These are phyloP conservation scores for Termitomyces sp. DNA, from an alignment of 1,284 basidiomycete genomes.

Conservation along the genomic window DNA sequence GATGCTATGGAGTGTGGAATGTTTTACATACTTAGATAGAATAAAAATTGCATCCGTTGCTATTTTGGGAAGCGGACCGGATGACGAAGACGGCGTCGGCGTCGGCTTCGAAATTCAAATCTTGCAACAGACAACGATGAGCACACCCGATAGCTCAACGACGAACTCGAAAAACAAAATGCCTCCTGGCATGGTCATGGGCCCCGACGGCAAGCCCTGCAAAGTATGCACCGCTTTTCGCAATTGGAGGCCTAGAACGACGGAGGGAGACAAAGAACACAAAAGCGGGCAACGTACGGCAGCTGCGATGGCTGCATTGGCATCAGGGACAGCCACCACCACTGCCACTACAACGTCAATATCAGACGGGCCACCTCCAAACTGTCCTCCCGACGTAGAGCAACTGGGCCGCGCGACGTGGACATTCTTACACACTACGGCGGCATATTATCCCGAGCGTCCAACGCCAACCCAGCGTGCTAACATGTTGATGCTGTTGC, in stretches of 20 bases:
- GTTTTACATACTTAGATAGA: too few species aligned
- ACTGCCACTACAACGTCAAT: constrained; percentile 18
- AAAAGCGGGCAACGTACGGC: constrained; percentile 17
- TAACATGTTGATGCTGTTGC: constrained; percentile 77
- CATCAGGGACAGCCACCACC: constrained; percentile 27
- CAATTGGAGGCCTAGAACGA: constrained; percentile 57
- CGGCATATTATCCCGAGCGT: constrained; percentile 85
- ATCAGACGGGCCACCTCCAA: constrained; percentile 43
- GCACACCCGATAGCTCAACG: constrained; percentile 7
- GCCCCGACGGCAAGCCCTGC: constrained; percentile 91
- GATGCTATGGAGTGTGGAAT: too few species aligned
- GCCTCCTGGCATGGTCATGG: constrained; percentile 81
- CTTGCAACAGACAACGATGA: constrained; percentile 10
- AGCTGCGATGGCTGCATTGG: constrained; percentile 28
- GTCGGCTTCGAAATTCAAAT: neutral
- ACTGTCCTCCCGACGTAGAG: constrained; percentile 87
- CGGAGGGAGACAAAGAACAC: constrained; percentile 19
- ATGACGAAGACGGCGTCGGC: neutral
- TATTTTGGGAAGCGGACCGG: constrained; percentile 5
- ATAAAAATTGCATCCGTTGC: neutral
- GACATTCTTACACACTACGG: constrained; percentile 93
- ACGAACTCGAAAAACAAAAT: constrained; percentile 18
- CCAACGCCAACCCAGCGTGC: constrained; percentile 69
- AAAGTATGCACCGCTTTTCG: constrained; percentile 84
- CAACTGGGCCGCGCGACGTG: constrained; percentile 87